Evolutionary conservation across 1,284 basidiomycete genomes (phyloP), one percentile per base, ranked within the genome.

Genomic region (Ustilago bromivora): DNA sequence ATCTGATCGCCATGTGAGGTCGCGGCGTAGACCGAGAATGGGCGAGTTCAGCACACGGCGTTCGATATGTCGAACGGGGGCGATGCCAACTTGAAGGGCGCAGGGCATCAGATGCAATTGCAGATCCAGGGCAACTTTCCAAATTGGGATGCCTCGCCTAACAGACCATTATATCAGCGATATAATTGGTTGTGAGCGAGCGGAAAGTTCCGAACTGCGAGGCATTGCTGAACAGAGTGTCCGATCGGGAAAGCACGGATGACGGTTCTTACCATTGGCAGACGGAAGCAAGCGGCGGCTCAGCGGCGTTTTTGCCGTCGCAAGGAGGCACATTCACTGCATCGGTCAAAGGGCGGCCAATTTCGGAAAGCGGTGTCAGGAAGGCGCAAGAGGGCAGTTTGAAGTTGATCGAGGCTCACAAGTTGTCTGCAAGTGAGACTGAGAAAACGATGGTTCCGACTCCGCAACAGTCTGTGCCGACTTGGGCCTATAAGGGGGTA

Each of bases 201-300:
- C 56, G 56, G 56, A 57, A 46, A 57, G 56, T 0, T 57, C 56
- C 56, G 40, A 43, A 4, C 40, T 1, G 13, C n/a, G 19, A 23
- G 4, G n/a, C 28, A 5, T 51, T 32, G 12, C 40, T 46, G 23
- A 17, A 46, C 38, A 35, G 19, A 32, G 7, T 11, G 43, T 15
- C n/a, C 6, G 43, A 46, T 46, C 35, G 54, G 38, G 54, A 31
- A 40, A 4, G 54, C 35, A 13, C 35, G 52, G 52, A 23, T 31
- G 49, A 32, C 49, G 49, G 49, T 51, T 51, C n/a, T 38, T 36
- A 34, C 52, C 52, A 6, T 54, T 23, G 34, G 52, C 10, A 23
- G 23, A 51, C 52, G 35, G 52, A 35, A 54, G 35, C 52, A 54
- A 54, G 17, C 52, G 35, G 52, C 52, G 52, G 52, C 52, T n/a